phyloP scores from a whole-genome alignment of 768 basidiomycete genomes.

The Russula dissimulans region DNA sequence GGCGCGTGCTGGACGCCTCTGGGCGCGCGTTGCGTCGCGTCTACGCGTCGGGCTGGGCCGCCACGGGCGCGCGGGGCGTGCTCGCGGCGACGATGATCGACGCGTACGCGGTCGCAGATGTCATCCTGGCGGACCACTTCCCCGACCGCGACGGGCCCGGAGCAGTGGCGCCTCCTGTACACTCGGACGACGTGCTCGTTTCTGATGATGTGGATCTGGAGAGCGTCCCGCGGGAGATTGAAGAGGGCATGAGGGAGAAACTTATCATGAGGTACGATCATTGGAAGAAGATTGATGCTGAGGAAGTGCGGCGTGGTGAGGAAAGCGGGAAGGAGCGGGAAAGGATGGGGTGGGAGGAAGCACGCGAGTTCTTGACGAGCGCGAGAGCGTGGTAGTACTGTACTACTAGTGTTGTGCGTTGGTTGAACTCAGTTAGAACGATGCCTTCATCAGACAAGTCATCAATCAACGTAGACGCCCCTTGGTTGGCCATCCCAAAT shows the following conservation, averaged over 20 bases:
- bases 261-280: constrained; percentile 53
- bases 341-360: constrained; percentile 64
- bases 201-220: constrained; percentile 33
- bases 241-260: constrained; percentile 32
- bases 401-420: not conserved
- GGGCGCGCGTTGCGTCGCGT: constrained; percentile 41
- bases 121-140: constrained; percentile 53
- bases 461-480: no score
- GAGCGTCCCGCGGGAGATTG: constrained; percentile 40
- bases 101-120: constrained; percentile 71
- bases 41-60: constrained; percentile 94
- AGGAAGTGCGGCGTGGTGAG: constrained; percentile 57
- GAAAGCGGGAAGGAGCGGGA: constrained; percentile 61
- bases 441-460: no score
- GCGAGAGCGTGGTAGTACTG: not conserved
- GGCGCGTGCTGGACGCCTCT: constrained; percentile 37
- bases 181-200: constrained; percentile 19
- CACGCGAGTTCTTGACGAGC: constrained; percentile 25
- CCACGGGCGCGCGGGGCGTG: constrained; percentile 84
- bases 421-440: no score
- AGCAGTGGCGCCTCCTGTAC: not conserved
- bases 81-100: constrained; percentile 90
- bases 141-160: not conserved
- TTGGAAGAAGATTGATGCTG: constrained; percentile 68
- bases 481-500: no score